Percentiles rank a stretch among this genome's conserved stretches.
These are phyloP conservation scores for Wallemia mellicola DNA, from an alignment of 1,284 basidiomycete genomes.

Conservation along the genomic window DNA sequence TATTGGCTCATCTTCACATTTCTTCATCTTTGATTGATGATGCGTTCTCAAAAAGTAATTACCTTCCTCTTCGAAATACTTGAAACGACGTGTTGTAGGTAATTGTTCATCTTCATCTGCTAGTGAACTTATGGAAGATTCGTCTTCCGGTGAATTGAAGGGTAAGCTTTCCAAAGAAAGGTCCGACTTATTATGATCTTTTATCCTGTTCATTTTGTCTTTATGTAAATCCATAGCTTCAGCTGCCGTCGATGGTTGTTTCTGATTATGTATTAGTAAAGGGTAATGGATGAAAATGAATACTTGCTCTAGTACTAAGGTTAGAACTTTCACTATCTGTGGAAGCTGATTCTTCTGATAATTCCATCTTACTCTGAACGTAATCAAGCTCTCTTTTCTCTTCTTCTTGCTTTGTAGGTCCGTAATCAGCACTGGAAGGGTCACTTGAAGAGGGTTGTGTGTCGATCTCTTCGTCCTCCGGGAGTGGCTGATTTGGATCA, in stretches of 20 bases:
- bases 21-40: conserved; percentile 31
- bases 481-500: background rate
- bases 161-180: background rate
- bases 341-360: background rate
- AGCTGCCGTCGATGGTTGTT: background rate
- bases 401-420: background rate
- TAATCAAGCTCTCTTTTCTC: background rate
- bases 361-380: background rate
- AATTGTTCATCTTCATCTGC: conserved; percentile 6
- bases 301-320: background rate
- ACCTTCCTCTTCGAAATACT: conserved; percentile 33
- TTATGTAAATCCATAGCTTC: background rate
- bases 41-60: conserved; percentile 46
- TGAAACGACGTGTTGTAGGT: conserved; percentile 31
- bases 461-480: background rate
- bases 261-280: background rate
- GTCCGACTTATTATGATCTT: background rate
- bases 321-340: background rate
- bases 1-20: conserved; percentile 68
- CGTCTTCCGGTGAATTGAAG: background rate
- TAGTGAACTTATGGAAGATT: background rate
- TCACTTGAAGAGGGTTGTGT: background rate
- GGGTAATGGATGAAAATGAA: background rate
- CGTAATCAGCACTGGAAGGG: background rate
- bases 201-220: background rate